phyloP scores from a whole-genome alignment of 495 filamentous ascomycete genomes.

The Acidomyces sp. region DNA sequence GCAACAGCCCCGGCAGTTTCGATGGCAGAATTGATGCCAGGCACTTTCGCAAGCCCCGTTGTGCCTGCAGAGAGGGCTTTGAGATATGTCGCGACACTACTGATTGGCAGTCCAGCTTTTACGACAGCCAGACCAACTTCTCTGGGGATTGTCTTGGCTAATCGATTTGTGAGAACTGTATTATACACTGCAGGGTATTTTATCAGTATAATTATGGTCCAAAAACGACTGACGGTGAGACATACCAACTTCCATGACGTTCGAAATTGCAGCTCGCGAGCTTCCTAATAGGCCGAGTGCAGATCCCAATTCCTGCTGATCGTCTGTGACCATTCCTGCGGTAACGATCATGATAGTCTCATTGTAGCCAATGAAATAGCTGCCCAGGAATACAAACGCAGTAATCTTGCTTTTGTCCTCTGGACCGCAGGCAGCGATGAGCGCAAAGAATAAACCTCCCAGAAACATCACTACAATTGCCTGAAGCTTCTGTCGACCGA shows the following conservation, averaged over 20 bases:
- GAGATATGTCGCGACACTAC: slow-evolving; percentile 12
- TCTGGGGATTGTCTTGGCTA: slow-evolving; percentile 8
- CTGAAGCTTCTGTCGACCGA: too few species aligned
- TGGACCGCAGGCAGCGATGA: too few species aligned
- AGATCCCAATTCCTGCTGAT: slow-evolving; percentile 23
- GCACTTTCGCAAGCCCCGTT: slow-evolving; percentile 10
- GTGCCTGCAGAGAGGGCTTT: slow-evolving; percentile 13
- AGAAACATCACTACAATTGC: too few species aligned
- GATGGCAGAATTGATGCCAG: slow-evolving; percentile 15
- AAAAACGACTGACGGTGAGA: too few species aligned
- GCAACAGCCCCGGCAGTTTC: slow-evolving; percentile 13
- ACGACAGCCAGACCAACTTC: slow-evolving; percentile 7
- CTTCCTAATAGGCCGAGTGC: slow-evolving; percentile 19
- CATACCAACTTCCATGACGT: too few species aligned
- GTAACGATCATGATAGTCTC: slow-evolving; percentile 18
- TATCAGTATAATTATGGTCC: too few species aligned
- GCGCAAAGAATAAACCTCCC: too few species aligned
- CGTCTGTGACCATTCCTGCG: slow-evolving; percentile 20
- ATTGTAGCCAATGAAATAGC: slow-evolving; percentile 22
- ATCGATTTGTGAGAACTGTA: slow-evolving; percentile 17
- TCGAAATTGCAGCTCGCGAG: slow-evolving; percentile 16
- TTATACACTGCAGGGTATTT: too few species aligned
- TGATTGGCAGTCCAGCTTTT: slow-evolving; percentile 15
- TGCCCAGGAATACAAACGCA: slow-evolving; percentile 14
- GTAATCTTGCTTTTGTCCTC: too few species aligned